Conservation (phyloP, 768 basidiomycete genomes). For the Boletus pseudopeckii region DNA sequence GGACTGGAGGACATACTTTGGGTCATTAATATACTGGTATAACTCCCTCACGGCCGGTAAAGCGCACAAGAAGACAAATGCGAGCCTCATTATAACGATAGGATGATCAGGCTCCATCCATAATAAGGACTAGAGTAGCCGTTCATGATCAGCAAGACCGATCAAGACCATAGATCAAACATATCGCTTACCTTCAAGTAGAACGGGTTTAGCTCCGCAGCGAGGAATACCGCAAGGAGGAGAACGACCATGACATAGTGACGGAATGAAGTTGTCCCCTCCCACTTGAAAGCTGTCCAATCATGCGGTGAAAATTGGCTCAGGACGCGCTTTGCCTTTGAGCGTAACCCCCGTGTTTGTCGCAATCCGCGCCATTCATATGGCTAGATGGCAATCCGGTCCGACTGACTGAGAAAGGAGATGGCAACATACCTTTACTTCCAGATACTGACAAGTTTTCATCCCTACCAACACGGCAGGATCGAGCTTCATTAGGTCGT, state of each 20-base stretch:
- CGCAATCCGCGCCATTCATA: conserved; percentile 84
- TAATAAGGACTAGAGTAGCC: conserved; percentile 41
- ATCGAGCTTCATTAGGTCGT: conserved; percentile 13
- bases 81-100: conserved; percentile 68
- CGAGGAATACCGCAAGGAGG: conserved; percentile 73
- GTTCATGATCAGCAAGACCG: conserved; percentile 33
- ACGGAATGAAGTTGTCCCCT: conserved; percentile 68
- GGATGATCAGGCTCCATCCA: conserved; percentile 94
- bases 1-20: conserved; percentile 49
- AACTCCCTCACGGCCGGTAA: conserved; percentile 82
- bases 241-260: conserved; percentile 75
- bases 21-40: conserved; percentile 79
- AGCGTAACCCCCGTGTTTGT: conserved; percentile 71
- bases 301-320: conserved; percentile 86
- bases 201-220: conserved; percentile 84
- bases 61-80: conserved; percentile 80
- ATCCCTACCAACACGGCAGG: conserved; percentile 49
- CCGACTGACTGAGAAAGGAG: background rate
- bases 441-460: conserved; percentile 83
- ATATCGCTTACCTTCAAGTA: conserved; percentile 67
- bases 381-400: conserved; percentile 44
- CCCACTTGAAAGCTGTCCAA: conserved; percentile 88
- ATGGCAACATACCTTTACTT: conserved; percentile 64
- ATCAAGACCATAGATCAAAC: conserved; percentile 16
- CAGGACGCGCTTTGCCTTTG: conserved; percentile 75